phyloP scores from a whole-genome alignment of 176 grass and related monocot genomes.

The Oryza australiensis region DNA sequence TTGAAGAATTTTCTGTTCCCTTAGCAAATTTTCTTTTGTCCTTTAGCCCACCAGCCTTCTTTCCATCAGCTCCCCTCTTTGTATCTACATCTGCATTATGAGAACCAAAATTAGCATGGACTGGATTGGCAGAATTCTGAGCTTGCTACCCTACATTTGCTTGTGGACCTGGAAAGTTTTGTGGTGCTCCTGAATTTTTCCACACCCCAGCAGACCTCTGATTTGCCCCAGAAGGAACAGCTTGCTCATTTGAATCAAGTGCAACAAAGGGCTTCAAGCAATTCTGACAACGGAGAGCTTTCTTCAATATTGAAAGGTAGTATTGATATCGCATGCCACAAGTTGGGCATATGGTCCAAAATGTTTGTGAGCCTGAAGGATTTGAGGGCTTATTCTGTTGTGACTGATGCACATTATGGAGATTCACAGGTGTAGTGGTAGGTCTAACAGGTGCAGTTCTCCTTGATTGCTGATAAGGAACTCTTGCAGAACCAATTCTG shows the following conservation, averaged over 20 bases:
- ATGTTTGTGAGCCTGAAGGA: slow-evolving; percentile 44
- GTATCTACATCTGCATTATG: slow-evolving; percentile 31
- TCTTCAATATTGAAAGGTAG: slow-evolving; percentile 67
- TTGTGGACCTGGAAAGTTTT: slow-evolving; percentile 38
- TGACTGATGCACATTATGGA: slow-evolving; percentile 43
- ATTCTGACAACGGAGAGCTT: slow-evolving; percentile 77
- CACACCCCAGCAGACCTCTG: slow-evolving; percentile 39
- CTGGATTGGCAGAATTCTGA: slow-evolving; percentile 34
- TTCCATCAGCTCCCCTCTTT: slow-evolving; percentile 28
- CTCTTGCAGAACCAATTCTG: slow-evolving; percentile 17
- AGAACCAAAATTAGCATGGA: slow-evolving; percentile 35
- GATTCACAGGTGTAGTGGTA: slow-evolving; percentile 48
- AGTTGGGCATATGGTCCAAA: slow-evolving; percentile 80
- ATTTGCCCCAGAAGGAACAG: slow-evolving; percentile 40
- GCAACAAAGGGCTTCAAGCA: slow-evolving; percentile 85
- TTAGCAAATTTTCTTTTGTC: slow-evolving; percentile 43
- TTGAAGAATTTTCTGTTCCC: slow-evolving; percentile 32
- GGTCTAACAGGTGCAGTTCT: slow-evolving; percentile 37
- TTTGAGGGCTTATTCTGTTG: slow-evolving; percentile 39
- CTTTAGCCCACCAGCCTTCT: slow-evolving; percentile 34
- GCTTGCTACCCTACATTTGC: slow-evolving; percentile 33
- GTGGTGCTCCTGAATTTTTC: slow-evolving; percentile 42
- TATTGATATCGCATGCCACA: slow-evolving; percentile 95
- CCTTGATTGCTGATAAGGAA: slow-evolving; percentile 40
- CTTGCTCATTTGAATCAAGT: slow-evolving; percentile 58